These are phyloP conservation scores for Achlya hypogyna DNA, from an alignment of 352 stramenopile species.

Conservation along the genomic window DNA sequence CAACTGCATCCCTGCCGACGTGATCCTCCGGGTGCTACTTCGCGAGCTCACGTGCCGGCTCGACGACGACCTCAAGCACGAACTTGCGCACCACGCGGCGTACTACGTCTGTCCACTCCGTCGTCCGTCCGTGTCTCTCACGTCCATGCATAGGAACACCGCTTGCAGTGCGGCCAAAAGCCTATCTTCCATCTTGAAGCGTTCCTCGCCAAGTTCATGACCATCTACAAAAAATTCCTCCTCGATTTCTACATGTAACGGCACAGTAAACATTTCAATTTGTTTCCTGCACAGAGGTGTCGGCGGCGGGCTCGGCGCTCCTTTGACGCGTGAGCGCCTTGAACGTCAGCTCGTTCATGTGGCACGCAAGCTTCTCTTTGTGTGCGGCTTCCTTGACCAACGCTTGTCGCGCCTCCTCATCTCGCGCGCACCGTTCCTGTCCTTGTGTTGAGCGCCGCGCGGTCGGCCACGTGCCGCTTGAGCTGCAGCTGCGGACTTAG, in stretches of 20 bases:
- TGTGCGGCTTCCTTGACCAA: background rate
- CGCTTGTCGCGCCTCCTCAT: background rate
- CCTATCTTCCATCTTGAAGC: constrained; percentile 99
- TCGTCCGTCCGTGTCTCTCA: background rate
- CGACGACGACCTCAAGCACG: constrained; percentile 94
- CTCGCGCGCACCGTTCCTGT: background rate
- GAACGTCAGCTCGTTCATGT: constrained; percentile 6
- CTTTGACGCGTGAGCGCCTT: too few species aligned
- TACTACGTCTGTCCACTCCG: constrained; percentile 36
- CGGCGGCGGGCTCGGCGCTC: too few species aligned
- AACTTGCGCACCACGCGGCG: constrained; percentile 84
- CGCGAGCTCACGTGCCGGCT: constrained; percentile 90
- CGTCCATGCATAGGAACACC: constrained; percentile 81
- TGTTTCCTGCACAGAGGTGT: too few species aligned
- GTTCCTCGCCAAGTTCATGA: constrained; percentile 99
- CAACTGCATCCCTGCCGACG: constrained; percentile 96
- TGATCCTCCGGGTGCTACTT: constrained; percentile 91
- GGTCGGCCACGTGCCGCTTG: constrained; percentile 3
- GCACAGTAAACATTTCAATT: too few species aligned
- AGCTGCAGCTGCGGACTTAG: constrained; percentile 5
- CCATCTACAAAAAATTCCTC: constrained; percentile 98
- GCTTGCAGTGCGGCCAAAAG: constrained; percentile 92
- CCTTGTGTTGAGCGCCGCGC: constrained; percentile 4
- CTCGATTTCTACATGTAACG: constrained; percentile 86
- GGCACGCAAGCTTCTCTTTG: background rate